Base-by-base conservation (phyloP, 441 rosid species). In the Eutrema salsugineum region DNA sequence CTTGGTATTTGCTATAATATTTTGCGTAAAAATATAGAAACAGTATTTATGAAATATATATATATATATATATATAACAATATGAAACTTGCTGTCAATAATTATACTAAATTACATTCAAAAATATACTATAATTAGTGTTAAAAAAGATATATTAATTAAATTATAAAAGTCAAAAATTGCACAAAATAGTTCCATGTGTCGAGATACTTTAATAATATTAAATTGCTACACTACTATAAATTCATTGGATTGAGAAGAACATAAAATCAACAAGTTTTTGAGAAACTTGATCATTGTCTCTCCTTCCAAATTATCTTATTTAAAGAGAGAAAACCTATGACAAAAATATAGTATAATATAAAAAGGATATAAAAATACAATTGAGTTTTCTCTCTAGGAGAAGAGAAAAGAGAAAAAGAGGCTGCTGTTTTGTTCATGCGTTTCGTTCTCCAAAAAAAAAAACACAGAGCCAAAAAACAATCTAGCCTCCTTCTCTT, bases 351-450 rank as follows among this genome's bases (percentile, higher is more conserved):
- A 22, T 22, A 2, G 27, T 12, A 44, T 12, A 40, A 54, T 28
- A n/a, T 14, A 51, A 4, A 36, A 1, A 22, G 27, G 27, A 55
- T 9, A 55, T 55, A 32, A 5, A 35, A 17, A 30, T 14, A 27
- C 43, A 28, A 17, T 12, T 14, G 27, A 42, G 35, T 43, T 43
- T 24, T 57, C 73, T 64, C 20, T 35, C 27, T 51, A 0, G 20
- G 36, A 50, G 58, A 76, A 66, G 38, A 35, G 22, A 61, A 32
- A 43, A 53, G 53, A 56, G 75, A 38, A 71, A 64, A 46, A 46
- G 30, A 33, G 72, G 77, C 65, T 75, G 81, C 77, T 63, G 70
- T 83, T 81, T n/a, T 80, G 74, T 81, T 82, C 90, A 67, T 86
- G 83, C 83, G 83, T 81, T 86, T 80, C 74, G 66, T 88, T 76